Percentiles rank a stretch among this genome's conserved stretches.
These are phyloP conservation scores for Pichia sp. DNA, from an alignment of 1,139 yeast genomes.

Conservation along the genomic window DNA sequence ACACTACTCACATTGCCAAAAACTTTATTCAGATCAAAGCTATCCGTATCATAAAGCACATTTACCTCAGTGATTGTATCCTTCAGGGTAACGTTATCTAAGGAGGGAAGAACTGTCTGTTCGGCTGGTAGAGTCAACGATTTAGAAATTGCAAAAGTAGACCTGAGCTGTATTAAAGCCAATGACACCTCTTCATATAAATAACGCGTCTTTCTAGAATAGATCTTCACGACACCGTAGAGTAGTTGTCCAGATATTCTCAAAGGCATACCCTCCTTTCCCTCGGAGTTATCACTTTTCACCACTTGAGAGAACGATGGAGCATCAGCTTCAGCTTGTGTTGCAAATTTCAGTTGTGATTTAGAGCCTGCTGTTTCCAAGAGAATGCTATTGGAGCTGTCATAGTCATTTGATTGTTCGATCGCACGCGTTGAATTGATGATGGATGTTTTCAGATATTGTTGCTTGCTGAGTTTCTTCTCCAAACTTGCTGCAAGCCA, in stretches of 20 bases:
- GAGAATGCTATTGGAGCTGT: neutral
- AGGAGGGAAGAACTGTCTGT: slow-evolving; percentile 30
- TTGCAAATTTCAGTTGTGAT: slow-evolving; percentile 7
- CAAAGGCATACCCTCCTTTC: slow-evolving; percentile 55
- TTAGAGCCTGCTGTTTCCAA: slow-evolving; percentile 1
- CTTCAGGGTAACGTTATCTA: slow-evolving; percentile 53
- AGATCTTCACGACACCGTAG: slow-evolving; percentile 83
- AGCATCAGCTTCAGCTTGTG: slow-evolving; percentile 3
- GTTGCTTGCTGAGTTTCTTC: slow-evolving; percentile 69
- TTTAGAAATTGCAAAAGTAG: slow-evolving; percentile 52
- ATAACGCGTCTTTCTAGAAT: slow-evolving; percentile 79
- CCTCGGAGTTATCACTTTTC: neutral
- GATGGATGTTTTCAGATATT: slow-evolving; percentile 67
- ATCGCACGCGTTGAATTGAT: slow-evolving; percentile 56
- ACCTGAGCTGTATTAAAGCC: slow-evolving; percentile 64
- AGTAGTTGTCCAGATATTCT: slow-evolving; percentile 84
- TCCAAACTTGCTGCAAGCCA: slow-evolving; percentile 94
- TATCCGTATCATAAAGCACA: slow-evolving; percentile 53
- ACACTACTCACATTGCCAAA: slow-evolving; percentile 11
- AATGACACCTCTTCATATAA: slow-evolving; percentile 81
- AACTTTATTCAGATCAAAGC: slow-evolving; percentile 48
- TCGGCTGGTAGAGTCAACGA: slow-evolving; percentile 27
- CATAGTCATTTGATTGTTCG: slow-evolving; percentile 11
- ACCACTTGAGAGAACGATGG: neutral
- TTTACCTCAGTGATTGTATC: slow-evolving; percentile 80